Conservation (phyloP, 2,329 filamentous ascomycete genomes). For the Alternaria gaisen region DNA sequence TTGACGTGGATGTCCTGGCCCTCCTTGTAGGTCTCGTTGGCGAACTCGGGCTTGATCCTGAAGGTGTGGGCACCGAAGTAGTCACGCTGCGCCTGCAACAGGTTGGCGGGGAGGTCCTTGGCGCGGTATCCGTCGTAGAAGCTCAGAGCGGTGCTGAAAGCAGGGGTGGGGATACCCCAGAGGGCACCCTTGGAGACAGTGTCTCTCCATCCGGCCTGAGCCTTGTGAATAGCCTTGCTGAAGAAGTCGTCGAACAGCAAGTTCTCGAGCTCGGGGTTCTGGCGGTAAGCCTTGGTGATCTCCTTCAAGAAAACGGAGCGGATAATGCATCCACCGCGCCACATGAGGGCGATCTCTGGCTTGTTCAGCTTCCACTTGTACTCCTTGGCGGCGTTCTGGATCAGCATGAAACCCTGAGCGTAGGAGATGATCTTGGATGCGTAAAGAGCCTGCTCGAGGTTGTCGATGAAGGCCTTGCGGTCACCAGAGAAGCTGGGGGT, state of each 20-base stretch:
- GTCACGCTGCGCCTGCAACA: slow-evolving; percentile 98
- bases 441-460: slow-evolving; percentile 98
- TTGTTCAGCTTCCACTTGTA: slow-evolving; percentile 99
- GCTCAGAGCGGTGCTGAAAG: slow-evolving; percentile 94
- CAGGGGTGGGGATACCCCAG: slow-evolving; percentile 94
- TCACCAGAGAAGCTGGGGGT: slow-evolving; percentile 84
- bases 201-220: slow-evolving; percentile 68
- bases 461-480: slow-evolving; percentile 91
- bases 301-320: slow-evolving; percentile 99
- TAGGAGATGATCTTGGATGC: slow-evolving; percentile 99
- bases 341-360: slow-evolving; percentile 99
- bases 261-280: slow-evolving; percentile 94
- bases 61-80: slow-evolving; percentile 83
- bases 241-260: slow-evolving; percentile 99
- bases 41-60: slow-evolving; percentile 62
- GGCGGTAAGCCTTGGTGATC: slow-evolving; percentile 93
- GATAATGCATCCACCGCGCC: slow-evolving; percentile 99
- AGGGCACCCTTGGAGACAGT: slow-evolving; percentile 90
- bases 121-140: slow-evolving; percentile 99
- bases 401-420: slow-evolving; percentile 99
- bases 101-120: slow-evolving; percentile 95
- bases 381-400: slow-evolving; percentile 96
- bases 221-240: slow-evolving; percentile 98
- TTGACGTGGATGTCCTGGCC: slow-evolving; percentile 97
- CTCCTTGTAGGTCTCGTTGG: slow-evolving; percentile 77